Conservation (phyloP, 371 early-diverging fungal species). For the Haplosporangium sp. region DNA sequence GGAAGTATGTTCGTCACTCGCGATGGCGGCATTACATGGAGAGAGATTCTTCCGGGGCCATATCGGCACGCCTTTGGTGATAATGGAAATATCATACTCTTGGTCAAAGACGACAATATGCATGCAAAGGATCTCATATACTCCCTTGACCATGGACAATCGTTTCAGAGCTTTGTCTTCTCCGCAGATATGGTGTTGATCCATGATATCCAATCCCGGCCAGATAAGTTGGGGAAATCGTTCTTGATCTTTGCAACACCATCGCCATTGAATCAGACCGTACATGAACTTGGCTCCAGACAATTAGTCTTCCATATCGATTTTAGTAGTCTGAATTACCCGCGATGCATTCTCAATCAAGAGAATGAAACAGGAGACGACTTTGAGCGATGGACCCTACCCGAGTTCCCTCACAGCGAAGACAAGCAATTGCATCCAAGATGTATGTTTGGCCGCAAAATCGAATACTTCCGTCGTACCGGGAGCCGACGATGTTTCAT, state of each 20-base stretch:
- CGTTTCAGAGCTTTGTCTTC: constrained; percentile 70
- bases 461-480: constrained; percentile 84
- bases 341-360: constrained; percentile 51
- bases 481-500: constrained; percentile 80
- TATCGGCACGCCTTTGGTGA: constrained; percentile 90
- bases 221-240: constrained; percentile 79
- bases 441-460: constrained; percentile 83
- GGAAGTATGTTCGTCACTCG: constrained; percentile 88
- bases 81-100: constrained; percentile 79
- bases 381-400: constrained; percentile 83
- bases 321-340: constrained; percentile 62
- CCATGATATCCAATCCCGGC: constrained; percentile 75
- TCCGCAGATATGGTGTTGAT: constrained; percentile 64
- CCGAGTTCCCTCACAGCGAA: constrained; percentile 59
- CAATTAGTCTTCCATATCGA: constrained; percentile 77
- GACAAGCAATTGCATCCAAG: no score
- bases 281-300: no score
- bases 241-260: constrained; percentile 75
- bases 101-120: constrained; percentile 78
- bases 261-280: constrained; percentile 19
- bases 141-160: constrained; percentile 70
- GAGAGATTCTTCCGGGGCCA: constrained; percentile 75
- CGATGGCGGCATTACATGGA: constrained; percentile 85
- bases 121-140: constrained; percentile 79
- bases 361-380: constrained; percentile 67